Percentiles rank a stretch among this genome's conserved stretches.
These are phyloP conservation scores for Chlorencoelia australis DNA, from an alignment of 2,329 filamentous ascomycete genomes.

Conservation along the genomic window DNA sequence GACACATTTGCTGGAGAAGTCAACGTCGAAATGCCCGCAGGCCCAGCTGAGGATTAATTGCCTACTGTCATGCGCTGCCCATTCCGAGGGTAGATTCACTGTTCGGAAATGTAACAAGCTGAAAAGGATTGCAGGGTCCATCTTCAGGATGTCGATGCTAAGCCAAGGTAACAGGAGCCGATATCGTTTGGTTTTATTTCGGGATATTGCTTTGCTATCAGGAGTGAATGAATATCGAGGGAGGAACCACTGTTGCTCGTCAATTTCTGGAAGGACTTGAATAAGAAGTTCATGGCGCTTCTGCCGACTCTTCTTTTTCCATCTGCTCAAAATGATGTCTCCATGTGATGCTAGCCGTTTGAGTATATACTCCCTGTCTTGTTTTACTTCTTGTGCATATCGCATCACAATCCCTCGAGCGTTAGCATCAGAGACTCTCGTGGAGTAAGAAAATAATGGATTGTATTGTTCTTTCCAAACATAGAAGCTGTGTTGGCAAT, in stretches of 20 bases:
- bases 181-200: not conserved
- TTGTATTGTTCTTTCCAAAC: not conserved
- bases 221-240: not conserved
- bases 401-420: not conserved
- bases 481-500: not conserved
- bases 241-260: not conserved
- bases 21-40: not conserved
- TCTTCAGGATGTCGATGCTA: not conserved
- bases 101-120: not conserved
- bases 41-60: not conserved
- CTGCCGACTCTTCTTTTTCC: slow-evolving; percentile 2
- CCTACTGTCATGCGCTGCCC: not conserved
- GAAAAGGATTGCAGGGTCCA: not conserved
- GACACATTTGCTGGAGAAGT: slow-evolving; percentile 1
- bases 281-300: not conserved
- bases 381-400: not conserved
- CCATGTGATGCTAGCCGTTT: not conserved
- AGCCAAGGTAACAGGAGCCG: not conserved
- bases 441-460: not conserved
- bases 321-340: slow-evolving; percentile 1
- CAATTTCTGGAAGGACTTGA: not conserved
- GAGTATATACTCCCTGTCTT: not conserved
- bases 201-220: not conserved
- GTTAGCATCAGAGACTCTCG: not conserved
- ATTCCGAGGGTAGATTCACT: not conserved